Evolutionary conservation across 108 stramenopile species (phyloP), one percentile per base, ranked within the genome.

Genomic region (Parmales sp.): DNA sequence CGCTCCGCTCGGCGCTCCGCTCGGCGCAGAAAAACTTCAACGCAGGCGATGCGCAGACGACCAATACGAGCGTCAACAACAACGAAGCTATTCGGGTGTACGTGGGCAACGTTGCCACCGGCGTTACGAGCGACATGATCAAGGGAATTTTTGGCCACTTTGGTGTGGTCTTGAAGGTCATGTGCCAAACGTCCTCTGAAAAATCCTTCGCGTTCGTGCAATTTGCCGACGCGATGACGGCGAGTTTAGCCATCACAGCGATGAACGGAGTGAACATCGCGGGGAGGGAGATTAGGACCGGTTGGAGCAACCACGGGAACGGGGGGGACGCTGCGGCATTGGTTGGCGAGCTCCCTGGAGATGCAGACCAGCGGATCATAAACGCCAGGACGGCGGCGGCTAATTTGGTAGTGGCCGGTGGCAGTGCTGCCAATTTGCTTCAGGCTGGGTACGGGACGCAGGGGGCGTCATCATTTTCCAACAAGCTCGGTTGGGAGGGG

Each of bases 221-320:
- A 8, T 93, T 80, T 64, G 66, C 66, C 13, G 86, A 90, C 63
- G 85, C 89, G 6, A 85, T 81, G 70, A 87, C 80, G 54, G 86
- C 88, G 3, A 84, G 90, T 66, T 78, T 93, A 34, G 89, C 92
- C 28, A 93, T 93, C 75, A 82, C 86, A 68, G 86, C 86, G 11
- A 89, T 93, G 89, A 70, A 76, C n/a, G 85, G 85, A 1, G 80
- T 87, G 74, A 39, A 79, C 39, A 63, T 93, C 20, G 86, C 79
- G 0, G 85, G 69, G 16, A 67, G 65, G 67, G 72, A 74, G 4
- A 31, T 60, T 60, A 60, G 36, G 36, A 34, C 36, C 16, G 29
- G 31, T 13, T 60, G 54, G 54, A 34, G 31, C 31, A 60, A 60
- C 31, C 26, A 11, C n/a, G 54, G 36, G 54, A 34, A 60, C 1